Conservation (phyloP, 805 yeast genomes). For the Zygosaccharomyces lentus region DNA sequence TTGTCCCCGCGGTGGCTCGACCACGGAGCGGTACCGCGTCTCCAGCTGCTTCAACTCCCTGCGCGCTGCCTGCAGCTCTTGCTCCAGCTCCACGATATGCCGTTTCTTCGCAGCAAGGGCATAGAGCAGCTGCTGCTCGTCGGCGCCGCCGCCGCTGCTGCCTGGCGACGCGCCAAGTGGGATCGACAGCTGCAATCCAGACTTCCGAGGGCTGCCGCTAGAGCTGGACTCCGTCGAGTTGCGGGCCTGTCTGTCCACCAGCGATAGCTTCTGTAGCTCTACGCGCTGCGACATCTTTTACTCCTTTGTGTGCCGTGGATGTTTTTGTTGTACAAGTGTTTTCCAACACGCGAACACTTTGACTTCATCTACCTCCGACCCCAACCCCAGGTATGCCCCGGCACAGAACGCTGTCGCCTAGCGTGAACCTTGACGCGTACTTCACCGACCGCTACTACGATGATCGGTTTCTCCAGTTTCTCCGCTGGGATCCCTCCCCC, state of each 20-base stretch:
- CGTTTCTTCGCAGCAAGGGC: constrained; percentile 51
- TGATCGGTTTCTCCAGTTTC: constrained; percentile 14
- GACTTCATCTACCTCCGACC: no score
- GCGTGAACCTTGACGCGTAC: constrained; percentile 12
- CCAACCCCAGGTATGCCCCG: no score
- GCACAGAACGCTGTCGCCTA: background rate
- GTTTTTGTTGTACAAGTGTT: background rate
- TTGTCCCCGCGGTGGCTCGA: constrained; percentile 6
- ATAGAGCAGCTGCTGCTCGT: constrained; percentile 30
- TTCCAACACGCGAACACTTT: no score
- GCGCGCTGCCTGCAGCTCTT: constrained; percentile 38
- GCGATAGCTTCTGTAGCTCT: constrained; percentile 24
- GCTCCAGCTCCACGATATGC: constrained; percentile 46
- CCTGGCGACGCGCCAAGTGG: background rate
- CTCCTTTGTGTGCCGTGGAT: background rate
- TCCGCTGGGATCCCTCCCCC: constrained; percentile 10
- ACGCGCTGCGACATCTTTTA: constrained; percentile 13
- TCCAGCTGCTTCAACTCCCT: constrained; percentile 39
- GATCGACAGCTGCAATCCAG: background rate
- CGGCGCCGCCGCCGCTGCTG: background rate
- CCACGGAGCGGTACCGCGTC: constrained; percentile 7
- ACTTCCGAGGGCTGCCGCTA: constrained; percentile 1
- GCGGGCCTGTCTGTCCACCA: constrained; percentile 22
- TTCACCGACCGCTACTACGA: constrained; percentile 16
- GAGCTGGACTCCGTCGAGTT: background rate